A percentile compares a stretch with the other conserved stretches of the same genome.
phyloP scores from a whole-genome alignment of 1,284 basidiomycete genomes.

The Malassezia yamatoensis region DNA sequence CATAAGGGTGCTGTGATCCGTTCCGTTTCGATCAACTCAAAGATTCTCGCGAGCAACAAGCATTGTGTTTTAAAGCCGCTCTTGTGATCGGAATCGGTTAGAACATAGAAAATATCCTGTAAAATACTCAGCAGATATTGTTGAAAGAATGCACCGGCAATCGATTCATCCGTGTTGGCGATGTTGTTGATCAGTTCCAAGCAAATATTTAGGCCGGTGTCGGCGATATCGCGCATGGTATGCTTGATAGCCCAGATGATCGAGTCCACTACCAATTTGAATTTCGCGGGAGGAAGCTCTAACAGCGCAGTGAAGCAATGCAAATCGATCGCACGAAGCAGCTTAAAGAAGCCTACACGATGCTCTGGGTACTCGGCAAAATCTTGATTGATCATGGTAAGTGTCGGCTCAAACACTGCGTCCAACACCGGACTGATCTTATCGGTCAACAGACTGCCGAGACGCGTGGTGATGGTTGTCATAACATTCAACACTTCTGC shows the following conservation, averaged over 20 bases:
- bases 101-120: conserved; percentile 92
- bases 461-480: conserved; percentile 71
- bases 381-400: conserved; percentile 98
- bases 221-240: conserved; percentile 97
- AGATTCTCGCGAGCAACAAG: conserved; percentile 66
- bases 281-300: conserved; percentile 75
- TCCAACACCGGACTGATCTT: conserved; percentile 95
- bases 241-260: conserved; percentile 99
- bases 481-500: conserved; percentile 97
- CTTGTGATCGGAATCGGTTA: conserved; percentile 98
- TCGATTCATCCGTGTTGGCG: conserved; percentile 64
- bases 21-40: conserved; percentile 79
- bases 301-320: conserved; percentile 95
- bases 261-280: conserved; percentile 97
- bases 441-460: conserved; percentile 58
- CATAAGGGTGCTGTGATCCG: conserved; percentile 74
- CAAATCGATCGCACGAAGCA: conserved; percentile 81
- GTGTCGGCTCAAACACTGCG: conserved; percentile 91
- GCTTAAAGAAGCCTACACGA: conserved; percentile 91
- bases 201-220: conserved; percentile 71
- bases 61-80: conserved; percentile 55
- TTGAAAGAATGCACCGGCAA: conserved; percentile 74
- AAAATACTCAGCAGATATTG: conserved; percentile 86
- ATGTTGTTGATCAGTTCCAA: conserved; percentile 95
- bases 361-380: conserved; percentile 97